Conservation (phyloP, 495 filamentous ascomycete genomes). For the Hypomontagnella monticulosa region DNA sequence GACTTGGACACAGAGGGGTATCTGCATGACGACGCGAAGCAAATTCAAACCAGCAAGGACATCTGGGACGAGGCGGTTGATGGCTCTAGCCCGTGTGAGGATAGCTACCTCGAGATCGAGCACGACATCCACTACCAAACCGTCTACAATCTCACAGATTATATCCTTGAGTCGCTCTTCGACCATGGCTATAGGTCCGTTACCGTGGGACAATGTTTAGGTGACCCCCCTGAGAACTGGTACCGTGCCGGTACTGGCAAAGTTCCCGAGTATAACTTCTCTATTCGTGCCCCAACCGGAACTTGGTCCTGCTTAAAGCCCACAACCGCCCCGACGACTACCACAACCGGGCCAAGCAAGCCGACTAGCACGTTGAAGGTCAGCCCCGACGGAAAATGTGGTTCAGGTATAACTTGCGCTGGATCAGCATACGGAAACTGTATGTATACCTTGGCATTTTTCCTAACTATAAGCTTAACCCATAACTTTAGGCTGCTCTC, state of each 20-base stretch:
- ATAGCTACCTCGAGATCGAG: constrained; percentile 72
- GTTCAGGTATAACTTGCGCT: constrained; percentile 58
- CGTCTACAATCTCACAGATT: constrained; percentile 78
- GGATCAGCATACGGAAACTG: constrained; percentile 55
- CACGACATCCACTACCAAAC: constrained; percentile 84
- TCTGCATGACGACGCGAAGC: constrained; percentile 64
- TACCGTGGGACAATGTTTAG: constrained; percentile 79
- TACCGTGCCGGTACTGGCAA: constrained; percentile 59
- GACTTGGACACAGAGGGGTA: constrained; percentile 86
- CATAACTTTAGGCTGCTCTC: constrained; percentile 49
- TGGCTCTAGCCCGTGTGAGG: constrained; percentile 52
- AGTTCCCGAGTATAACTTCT: constrained; percentile 41
- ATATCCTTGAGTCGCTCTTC: constrained; percentile 71
- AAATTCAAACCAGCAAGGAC: constrained; percentile 77
- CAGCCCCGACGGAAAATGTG: constrained; percentile 64
- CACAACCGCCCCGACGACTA: constrained; percentile 33
- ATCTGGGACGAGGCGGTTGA: constrained; percentile 70
- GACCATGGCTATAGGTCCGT: constrained; percentile 70
- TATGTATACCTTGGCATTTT: constrained; percentile 31
- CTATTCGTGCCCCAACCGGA: constrained; percentile 37
- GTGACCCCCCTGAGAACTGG: constrained; percentile 76
- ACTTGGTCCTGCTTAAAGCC: constrained; percentile 38
- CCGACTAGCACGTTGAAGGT: constrained; percentile 47
- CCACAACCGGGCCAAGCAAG: constrained; percentile 26
- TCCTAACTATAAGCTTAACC: constrained; percentile 18